Conservation (phyloP, 2,329 filamentous ascomycete genomes). For the Coleophoma cylindrospora region DNA sequence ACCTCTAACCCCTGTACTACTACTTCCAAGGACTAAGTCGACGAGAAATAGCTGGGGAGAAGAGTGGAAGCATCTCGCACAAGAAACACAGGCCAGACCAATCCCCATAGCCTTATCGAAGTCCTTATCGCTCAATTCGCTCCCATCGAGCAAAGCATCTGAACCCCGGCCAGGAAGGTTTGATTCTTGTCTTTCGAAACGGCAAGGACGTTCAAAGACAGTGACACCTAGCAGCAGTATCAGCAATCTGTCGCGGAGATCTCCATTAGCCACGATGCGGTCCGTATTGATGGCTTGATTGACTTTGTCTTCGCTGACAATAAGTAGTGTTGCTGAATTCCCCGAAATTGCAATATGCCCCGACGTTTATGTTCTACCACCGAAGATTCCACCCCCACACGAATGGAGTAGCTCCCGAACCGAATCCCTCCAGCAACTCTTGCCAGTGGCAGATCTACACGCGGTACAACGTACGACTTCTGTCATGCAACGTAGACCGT, state of each 20-base stretch:
- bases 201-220: slow-evolving; percentile 5
- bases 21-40: slow-evolving; percentile 1
- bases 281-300: slow-evolving; percentile 4
- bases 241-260: slow-evolving; percentile 17
- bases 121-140: slow-evolving; percentile 17
- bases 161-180: slow-evolving; percentile 5
- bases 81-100: slow-evolving; percentile 1
- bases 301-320: slow-evolving; percentile 2
- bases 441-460: slow-evolving; percentile 11
- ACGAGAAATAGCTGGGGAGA: slow-evolving; percentile 10
- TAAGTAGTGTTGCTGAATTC: slow-evolving; percentile 15
- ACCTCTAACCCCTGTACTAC: slow-evolving; percentile 7
- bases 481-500: slow-evolving; percentile 8
- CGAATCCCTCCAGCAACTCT: slow-evolving; percentile 10
- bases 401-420: slow-evolving; percentile 14
- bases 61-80: slow-evolving; percentile 15
- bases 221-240: slow-evolving; percentile 23
- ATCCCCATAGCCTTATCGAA: slow-evolving; percentile 5
- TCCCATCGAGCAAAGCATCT: slow-evolving; percentile 9
- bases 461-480: neutral
- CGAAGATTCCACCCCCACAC: slow-evolving; percentile 14
- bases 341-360: slow-evolving; percentile 17
- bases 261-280: slow-evolving; percentile 20
- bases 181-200: slow-evolving; percentile 5
- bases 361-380: slow-evolving; percentile 16